Conservation (phyloP, 2,329 filamentous ascomycete species). For the Curvularia verruculosa region DNA sequence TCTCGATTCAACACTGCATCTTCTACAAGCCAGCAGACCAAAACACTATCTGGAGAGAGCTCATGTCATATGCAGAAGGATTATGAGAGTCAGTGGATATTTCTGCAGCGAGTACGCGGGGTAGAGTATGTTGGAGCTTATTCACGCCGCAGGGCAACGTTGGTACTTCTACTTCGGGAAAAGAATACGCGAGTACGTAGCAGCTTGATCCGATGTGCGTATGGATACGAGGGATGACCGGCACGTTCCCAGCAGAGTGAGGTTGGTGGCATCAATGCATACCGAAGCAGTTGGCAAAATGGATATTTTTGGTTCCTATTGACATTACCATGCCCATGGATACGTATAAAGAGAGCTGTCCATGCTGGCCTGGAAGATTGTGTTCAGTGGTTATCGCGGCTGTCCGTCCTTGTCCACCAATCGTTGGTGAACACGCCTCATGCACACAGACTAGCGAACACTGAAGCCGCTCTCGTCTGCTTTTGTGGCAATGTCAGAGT, state of each 20-base stretch:
- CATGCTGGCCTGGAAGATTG: not conserved
- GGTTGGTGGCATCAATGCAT: not conserved
- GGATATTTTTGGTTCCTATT: not conserved
- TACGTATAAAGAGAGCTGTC: not conserved
- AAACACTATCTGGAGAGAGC: not conserved
- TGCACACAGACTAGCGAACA: conserved; percentile 23
- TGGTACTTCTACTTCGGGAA: not conserved
- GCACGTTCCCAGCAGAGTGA: not conserved
- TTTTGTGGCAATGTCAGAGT: conserved; percentile 67
- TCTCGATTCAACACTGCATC: too few relatives aligned
- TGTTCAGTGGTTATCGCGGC: not conserved
- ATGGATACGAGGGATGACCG: not conserved
- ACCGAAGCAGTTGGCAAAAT: not conserved
- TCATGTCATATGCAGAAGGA: not conserved
- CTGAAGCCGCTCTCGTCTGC: conserved; percentile 71
- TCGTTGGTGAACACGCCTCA: not conserved
- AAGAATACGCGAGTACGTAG: not conserved
- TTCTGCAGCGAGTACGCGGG: not conserved
- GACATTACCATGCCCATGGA: not conserved
- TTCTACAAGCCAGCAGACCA: not conserved
- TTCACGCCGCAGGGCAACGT: not conserved
- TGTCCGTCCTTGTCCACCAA: not conserved
- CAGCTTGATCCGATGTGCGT: not conserved
- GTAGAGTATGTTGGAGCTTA: not conserved
- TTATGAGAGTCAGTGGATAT: not conserved